Base-by-base conservation (phyloP, 2,329 filamentous ascomycete genomes). In the Fusarium marasasianum region DNA sequence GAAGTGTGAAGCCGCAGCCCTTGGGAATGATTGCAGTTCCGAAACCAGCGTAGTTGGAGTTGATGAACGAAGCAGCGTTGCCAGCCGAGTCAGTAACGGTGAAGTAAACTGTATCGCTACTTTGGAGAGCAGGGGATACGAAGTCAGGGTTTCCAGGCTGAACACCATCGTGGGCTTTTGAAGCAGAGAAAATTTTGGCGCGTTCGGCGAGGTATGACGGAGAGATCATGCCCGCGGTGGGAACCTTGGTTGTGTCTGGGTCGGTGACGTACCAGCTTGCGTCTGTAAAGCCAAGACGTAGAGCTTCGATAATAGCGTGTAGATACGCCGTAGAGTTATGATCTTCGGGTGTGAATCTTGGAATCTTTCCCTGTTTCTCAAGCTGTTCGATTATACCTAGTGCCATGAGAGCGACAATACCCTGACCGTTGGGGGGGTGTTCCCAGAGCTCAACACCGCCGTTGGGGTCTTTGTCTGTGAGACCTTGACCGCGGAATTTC, bases 1-100 rank as follows among this genome's bases (percentile, higher is more conserved):
- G 96, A 26, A 99, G 88, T 2, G 94, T 96, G 84, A 98, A 98
- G 13, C 96, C 96, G 81, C 94, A 97, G 12, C 92, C 94, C 47
- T 87, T 84, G 26, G 96, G 96, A 57, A 99, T 91, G 80, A 98
- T 97, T 75, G 86, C 88, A 0, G 94, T 96, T 59, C 96, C 96
- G 82, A 98, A 96, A 1, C 94, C 94, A 63, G 89, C 91, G 83
- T 95, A 98, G 86, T 96, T 97, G 83, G 92, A 95, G 87, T 98
- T 98, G 86, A 98, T 98, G 84, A 98, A 98, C 29, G 93, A 96
- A 60, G 96, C 95, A 40, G 93, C 96, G 82, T 98, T 98, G 61
- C 96, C 96, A 38, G 91, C 86, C 3, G 86, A 83, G 84, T 98
- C 96, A 0, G 95, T 93, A 17, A 93, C 93, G 64, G 92, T 91